Conservation (phyloP, 495 filamentous ascomycete species). For the Talaromyces nanjingensis region DNA sequence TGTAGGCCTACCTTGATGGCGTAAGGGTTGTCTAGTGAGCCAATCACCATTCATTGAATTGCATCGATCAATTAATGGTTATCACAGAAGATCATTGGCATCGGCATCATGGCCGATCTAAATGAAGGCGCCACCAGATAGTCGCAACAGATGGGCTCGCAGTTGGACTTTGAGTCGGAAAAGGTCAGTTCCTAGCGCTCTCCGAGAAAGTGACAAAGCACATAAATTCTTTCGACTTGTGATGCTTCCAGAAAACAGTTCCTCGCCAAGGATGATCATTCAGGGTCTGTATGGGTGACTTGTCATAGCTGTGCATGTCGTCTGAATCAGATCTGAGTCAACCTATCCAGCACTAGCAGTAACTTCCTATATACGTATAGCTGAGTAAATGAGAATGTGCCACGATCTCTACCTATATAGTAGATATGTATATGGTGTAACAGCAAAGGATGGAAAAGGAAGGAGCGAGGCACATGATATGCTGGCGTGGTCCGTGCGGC, state of each 20-base stretch:
- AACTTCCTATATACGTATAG: too few species aligned
- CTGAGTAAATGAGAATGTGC: too few species aligned
- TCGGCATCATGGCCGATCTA: background rate
- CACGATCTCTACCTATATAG: too few species aligned
- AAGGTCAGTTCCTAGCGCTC: background rate
- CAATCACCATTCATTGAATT: background rate
- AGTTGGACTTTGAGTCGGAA: background rate
- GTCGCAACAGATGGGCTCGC: background rate
- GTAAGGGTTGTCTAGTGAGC: background rate
- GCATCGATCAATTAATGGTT: background rate
- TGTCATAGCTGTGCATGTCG: background rate
- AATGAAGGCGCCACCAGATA: background rate
- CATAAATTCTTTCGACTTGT: too few species aligned
- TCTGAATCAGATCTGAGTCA: background rate
- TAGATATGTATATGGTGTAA: too few species aligned
- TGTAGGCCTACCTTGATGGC: background rate
- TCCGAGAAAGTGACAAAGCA: background rate
- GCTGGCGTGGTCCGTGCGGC: background rate
- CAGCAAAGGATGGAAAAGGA: background rate
- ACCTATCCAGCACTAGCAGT: background rate
- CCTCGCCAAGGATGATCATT: too few species aligned
- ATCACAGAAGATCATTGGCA: background rate
- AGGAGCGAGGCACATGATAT: background rate
- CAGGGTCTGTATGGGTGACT: too few species aligned
- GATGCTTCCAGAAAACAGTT: background rate